These are phyloP conservation scores for Hermanozyma aechmeae DNA, from an alignment of 805 yeast species.

Conservation along the genomic window DNA sequence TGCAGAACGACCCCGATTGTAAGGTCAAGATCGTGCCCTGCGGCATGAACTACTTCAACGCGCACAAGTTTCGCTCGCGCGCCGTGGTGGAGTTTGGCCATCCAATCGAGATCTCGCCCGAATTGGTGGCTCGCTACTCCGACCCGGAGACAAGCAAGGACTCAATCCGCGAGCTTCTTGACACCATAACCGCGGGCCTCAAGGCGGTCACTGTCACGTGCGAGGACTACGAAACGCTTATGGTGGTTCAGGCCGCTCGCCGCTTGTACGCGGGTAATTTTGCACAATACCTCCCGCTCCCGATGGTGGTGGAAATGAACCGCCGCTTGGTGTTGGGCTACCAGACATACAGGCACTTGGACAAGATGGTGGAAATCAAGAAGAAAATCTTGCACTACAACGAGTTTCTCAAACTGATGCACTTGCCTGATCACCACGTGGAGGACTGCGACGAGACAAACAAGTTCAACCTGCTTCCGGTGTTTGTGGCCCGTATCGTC, in stretches of 20 bases:
- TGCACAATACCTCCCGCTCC: constrained; percentile 63
- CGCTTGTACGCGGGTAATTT: constrained; percentile 75
- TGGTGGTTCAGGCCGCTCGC: constrained; percentile 87
- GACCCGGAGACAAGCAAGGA: constrained; percentile 60
- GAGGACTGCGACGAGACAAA: constrained; percentile 45
- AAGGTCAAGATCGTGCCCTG: constrained; percentile 88
- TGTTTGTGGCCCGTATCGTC: constrained; percentile 48
- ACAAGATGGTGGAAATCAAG: constrained; percentile 52
- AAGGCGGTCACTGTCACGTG: constrained; percentile 82
- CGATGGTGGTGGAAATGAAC: constrained; percentile 83
- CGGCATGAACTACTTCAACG: constrained; percentile 95
- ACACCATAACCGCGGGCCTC: constrained; percentile 61
- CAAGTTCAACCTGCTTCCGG: constrained; percentile 36
- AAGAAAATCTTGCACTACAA: constrained; percentile 64
- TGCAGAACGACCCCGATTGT: constrained; percentile 65
- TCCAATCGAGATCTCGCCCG: constrained; percentile 56
- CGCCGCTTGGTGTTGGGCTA: constrained; percentile 81
- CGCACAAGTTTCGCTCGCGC: constrained; percentile 89
- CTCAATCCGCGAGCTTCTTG: constrained; percentile 66
- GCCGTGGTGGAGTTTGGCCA: constrained; percentile 93
- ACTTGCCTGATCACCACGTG: constrained; percentile 53
- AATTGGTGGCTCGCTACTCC: constrained; percentile 55
- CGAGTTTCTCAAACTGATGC: constrained; percentile 37
- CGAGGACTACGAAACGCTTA: constrained; percentile 80
- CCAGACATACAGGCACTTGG: constrained; percentile 61